phyloP scores from a whole-genome alignment of 805 yeast genomes.

The Lipomyces starkeyi region DNA sequence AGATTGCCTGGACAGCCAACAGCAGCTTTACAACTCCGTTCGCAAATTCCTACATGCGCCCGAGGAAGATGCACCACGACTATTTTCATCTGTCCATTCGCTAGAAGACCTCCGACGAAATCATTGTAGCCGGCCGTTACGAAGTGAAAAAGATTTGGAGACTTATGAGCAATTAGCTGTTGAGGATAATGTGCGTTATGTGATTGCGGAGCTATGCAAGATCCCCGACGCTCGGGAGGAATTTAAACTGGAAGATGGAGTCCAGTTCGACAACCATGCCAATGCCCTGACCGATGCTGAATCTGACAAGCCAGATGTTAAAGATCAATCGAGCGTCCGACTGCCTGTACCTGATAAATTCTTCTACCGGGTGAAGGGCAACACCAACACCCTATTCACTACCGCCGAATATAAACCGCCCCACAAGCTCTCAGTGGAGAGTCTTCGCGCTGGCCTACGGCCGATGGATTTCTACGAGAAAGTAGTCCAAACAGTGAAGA shows the following conservation, averaged over 20 bases:
- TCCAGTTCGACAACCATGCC: neutral
- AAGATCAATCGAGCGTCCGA: neutral
- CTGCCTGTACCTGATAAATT: neutral
- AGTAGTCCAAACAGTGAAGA: neutral
- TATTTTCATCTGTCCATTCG: neutral
- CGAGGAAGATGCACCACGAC: neutral
- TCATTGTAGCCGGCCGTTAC: neutral
- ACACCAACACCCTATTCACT: neutral
- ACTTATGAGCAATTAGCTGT: neutral
- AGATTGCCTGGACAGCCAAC: neutral
- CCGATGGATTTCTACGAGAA: neutral
- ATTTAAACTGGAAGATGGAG: neutral
- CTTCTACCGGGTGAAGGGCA: constrained; percentile 1
- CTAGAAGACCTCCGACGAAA: neutral
- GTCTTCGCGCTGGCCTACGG: constrained; percentile 4
- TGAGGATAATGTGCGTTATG: neutral
- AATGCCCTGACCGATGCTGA: neutral
- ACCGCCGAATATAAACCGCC: constrained; percentile 1
- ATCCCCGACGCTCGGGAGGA: neutral
- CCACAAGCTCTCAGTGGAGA: neutral
- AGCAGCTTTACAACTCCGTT: constrained; percentile 2
- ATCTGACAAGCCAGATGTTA: neutral
- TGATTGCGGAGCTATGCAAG: neutral
- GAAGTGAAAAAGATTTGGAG: neutral
- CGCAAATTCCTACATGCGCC: neutral